These are phyloP conservation scores for Raffaelea arxii DNA, from an alignment of 2,329 filamentous ascomycete species.

Conservation along the genomic window DNA sequence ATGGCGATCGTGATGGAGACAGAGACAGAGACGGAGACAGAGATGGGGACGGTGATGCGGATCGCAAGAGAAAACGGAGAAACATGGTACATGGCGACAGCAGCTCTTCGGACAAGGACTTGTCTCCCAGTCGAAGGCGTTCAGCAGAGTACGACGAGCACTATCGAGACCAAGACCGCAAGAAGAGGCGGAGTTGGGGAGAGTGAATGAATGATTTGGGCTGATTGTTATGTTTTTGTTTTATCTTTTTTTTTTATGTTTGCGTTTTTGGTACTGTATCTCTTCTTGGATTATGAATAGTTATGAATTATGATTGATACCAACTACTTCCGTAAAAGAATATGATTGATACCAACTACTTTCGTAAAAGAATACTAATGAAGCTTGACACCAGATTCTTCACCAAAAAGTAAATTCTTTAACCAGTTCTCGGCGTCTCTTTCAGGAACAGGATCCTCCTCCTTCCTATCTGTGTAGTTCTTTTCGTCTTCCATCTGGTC, in stretches of 20 bases:
- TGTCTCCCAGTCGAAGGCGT: not conserved
- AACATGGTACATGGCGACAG: not conserved
- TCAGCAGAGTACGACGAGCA: not conserved
- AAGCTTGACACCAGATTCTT: too few species aligned
- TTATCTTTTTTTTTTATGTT: not conserved
- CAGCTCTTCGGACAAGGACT: not conserved
- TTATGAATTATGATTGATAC: too few species aligned
- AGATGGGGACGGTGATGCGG: conserved; percentile 2
- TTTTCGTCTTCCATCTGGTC: too few species aligned
- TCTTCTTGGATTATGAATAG: too few species aligned
- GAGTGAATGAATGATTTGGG: not conserved
- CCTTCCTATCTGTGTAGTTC: too few species aligned
- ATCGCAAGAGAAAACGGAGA: conserved; percentile 12
- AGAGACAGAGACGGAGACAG: not conserved
- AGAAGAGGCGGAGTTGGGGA: conserved; percentile 9
- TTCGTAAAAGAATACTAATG: too few species aligned
- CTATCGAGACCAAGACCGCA: not conserved
- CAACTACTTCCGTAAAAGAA: too few species aligned
- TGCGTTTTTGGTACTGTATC: not conserved
- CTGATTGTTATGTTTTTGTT: not conserved
- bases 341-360: too few species aligned
- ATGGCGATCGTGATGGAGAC: conserved; percentile 9
- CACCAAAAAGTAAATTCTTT: too few species aligned
- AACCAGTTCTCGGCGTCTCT: too few species aligned
- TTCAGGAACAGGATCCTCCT: too few species aligned